Conservation (phyloP, 78 protist genomes). For the Blattamonas nauphoetae region DNA sequence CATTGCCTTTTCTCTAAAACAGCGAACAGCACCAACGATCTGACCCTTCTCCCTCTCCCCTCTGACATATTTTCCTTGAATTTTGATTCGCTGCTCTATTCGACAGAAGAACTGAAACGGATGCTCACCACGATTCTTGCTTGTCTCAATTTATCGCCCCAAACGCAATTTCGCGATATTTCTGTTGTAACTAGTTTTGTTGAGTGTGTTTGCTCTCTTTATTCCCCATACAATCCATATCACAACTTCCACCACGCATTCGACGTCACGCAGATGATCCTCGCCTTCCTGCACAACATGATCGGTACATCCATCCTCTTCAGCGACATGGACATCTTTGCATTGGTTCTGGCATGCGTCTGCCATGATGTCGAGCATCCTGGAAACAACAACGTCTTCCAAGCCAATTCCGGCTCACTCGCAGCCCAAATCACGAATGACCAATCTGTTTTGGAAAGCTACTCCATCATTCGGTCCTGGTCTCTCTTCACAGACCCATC, state of each 20-base stretch:
- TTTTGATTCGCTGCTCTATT: too few relatives aligned
- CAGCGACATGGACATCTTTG: background rate
- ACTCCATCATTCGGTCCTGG: background rate
- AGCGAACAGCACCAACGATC: too few relatives aligned
- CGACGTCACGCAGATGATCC: conserved; percentile 1
- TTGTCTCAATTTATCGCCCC: too few relatives aligned
- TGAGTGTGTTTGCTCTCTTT: too few relatives aligned
- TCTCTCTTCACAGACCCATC: background rate
- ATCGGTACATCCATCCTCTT: background rate
- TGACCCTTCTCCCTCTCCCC: too few relatives aligned
- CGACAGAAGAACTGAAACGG: too few relatives aligned
- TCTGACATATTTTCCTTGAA: too few relatives aligned
- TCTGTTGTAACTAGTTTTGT: too few relatives aligned
- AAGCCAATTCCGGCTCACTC: background rate
- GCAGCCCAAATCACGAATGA: background rate
- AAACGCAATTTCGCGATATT: too few relatives aligned
- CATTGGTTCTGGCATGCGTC: background rate
- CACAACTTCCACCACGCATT: conserved; percentile 18
- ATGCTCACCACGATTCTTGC: too few relatives aligned
- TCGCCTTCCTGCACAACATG: background rate
- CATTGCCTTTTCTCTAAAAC: too few relatives aligned
- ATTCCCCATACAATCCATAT: background rate
- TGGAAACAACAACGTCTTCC: background rate
- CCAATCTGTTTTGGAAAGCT: background rate
- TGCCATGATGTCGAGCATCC: conserved; percentile 13